These are phyloP conservation scores for Sporothrix brunneoviolacea DNA, from an alignment of 2,329 filamentous ascomycete genomes.

Conservation along the genomic window DNA sequence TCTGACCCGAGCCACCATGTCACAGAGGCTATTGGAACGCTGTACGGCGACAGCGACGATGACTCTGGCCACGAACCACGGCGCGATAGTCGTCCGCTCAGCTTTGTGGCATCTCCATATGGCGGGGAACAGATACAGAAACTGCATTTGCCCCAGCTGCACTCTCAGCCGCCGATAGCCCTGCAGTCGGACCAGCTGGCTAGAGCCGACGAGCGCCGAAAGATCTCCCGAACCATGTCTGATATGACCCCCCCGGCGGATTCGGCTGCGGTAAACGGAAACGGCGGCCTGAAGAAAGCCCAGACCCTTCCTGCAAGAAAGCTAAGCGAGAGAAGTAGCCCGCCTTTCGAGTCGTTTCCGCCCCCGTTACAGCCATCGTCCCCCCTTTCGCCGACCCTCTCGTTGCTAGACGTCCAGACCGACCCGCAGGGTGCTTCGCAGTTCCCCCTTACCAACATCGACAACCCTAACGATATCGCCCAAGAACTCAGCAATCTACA, in stretches of 20 bases:
- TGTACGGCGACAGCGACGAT: slow-evolving; percentile 75
- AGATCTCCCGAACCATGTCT: slow-evolving; percentile 39
- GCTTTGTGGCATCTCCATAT: slow-evolving; percentile 60
- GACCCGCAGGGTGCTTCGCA: slow-evolving; percentile 53
- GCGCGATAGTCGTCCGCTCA: slow-evolving; percentile 59
- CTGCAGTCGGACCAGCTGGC: slow-evolving; percentile 11
- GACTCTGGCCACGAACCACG: slow-evolving; percentile 42
- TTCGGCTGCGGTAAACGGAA: slow-evolving; percentile 25
- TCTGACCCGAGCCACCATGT: slow-evolving; percentile 91
- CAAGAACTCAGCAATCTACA: slow-evolving; percentile 90
- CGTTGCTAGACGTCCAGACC: slow-evolving; percentile 47
- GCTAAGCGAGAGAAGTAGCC: slow-evolving; percentile 33
- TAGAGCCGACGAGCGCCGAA: slow-evolving; percentile 34
- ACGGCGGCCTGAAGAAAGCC: slow-evolving; percentile 35
- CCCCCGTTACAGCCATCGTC: slow-evolving; percentile 32
- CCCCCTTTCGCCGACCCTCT: slow-evolving; percentile 46
- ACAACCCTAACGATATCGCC: slow-evolving; percentile 79
- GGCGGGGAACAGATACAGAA: slow-evolving; percentile 45
- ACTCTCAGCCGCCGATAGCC: slow-evolving; percentile 16
- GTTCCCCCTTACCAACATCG: slow-evolving; percentile 83
- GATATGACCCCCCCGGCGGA: slow-evolving; percentile 31
- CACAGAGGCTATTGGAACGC: slow-evolving; percentile 84
- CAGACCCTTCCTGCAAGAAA: slow-evolving; percentile 36
- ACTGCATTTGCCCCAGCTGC: slow-evolving; percentile 1
- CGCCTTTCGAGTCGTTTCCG: slow-evolving; percentile 32